Evolutionary conservation across 1,284 basidiomycete species (phyloP).

Genomic region (Inonotus hispidus): DNA sequence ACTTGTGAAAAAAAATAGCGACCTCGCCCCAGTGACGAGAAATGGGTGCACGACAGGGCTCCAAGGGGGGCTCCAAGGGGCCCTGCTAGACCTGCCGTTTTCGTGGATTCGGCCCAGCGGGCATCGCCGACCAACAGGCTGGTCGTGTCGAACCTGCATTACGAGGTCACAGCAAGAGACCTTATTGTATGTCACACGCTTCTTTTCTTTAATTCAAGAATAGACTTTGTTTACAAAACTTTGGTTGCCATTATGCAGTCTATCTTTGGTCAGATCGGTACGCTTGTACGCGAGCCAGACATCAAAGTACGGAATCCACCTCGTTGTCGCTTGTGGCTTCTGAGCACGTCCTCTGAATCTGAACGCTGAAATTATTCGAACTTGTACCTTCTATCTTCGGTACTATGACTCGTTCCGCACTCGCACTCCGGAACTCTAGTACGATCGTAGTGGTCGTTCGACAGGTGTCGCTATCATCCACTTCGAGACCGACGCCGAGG

Average conservation of each 20-base stretch:
- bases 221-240: not conserved
- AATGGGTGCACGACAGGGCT: constrained; percentile 72
- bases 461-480: constrained; percentile 78
- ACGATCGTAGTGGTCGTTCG: constrained; percentile 93
- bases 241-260: constrained; percentile 39
- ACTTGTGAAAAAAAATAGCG: constrained; percentile 30
- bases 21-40: constrained; percentile 47
- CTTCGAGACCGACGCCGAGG: constrained; percentile 78
- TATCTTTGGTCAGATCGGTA: constrained; percentile 91
- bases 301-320: constrained; percentile 84
- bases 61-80: too few species aligned
- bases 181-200: constrained; percentile 59
- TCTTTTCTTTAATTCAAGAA: not conserved
- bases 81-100: constrained; percentile 28
- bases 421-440: constrained; percentile 55
- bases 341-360: constrained; percentile 54
- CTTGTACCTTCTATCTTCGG: constrained; percentile 18
- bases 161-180: constrained; percentile 87
- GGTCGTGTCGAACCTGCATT: constrained; percentile 86
- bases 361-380: constrained; percentile 23
- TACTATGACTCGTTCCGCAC: constrained; percentile 18
- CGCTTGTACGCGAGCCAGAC: constrained; percentile 84
- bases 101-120: constrained; percentile 20
- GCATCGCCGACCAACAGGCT: constrained; percentile 49
- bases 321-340: constrained; percentile 9